Evolutionary conservation across 2,329 filamentous ascomycete species (phyloP).

Genomic region (Fusarium guadeloupense): DNA sequence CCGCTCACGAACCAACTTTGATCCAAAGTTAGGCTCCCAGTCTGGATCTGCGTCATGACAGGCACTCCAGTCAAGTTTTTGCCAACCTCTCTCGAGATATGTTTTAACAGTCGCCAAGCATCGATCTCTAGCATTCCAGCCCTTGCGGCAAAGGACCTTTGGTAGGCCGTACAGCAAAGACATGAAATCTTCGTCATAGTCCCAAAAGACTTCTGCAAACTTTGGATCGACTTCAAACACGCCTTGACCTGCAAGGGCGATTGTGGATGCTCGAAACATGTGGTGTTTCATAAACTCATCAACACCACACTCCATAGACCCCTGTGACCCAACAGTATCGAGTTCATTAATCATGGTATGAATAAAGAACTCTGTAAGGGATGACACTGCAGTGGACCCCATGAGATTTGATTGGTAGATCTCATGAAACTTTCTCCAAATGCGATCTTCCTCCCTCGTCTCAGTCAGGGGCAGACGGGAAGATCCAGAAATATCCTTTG

Average conservation of each 20-base stretch:
- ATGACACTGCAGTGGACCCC: conserved; percentile 26
- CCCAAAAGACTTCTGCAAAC: conserved; percentile 35
- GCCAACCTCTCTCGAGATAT: conserved; percentile 28
- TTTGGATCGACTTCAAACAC: conserved; percentile 27
- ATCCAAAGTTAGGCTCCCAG: conserved; percentile 38
- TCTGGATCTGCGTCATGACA: conserved; percentile 13
- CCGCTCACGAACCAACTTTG: conserved; percentile 37
- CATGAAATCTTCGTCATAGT: conserved; percentile 39
- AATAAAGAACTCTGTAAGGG: conserved; percentile 29
- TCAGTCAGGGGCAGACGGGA: conserved; percentile 25
- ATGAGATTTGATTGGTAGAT: conserved; percentile 33
- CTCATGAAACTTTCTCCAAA: conserved; percentile 38
- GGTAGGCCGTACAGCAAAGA: conserved; percentile 34
- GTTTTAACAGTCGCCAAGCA: conserved; percentile 26
- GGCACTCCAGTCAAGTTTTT: conserved; percentile 20
- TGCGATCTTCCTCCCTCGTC: conserved; percentile 28
- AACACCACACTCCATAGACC: conserved; percentile 22
- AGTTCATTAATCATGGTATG: conserved; percentile 26
- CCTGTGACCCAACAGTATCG: background rate
- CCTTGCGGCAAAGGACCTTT: conserved; percentile 32
- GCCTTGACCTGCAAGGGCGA: conserved; percentile 26
- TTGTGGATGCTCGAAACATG: conserved; percentile 38
- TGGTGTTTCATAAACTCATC: conserved; percentile 37
- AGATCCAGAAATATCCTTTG: conserved; percentile 34
- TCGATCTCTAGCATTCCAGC: conserved; percentile 33